These are phyloP conservation scores for Podila verticillata DNA, from an alignment of 192 early-diverging fungal genomes.

Conservation along the genomic window DNA sequence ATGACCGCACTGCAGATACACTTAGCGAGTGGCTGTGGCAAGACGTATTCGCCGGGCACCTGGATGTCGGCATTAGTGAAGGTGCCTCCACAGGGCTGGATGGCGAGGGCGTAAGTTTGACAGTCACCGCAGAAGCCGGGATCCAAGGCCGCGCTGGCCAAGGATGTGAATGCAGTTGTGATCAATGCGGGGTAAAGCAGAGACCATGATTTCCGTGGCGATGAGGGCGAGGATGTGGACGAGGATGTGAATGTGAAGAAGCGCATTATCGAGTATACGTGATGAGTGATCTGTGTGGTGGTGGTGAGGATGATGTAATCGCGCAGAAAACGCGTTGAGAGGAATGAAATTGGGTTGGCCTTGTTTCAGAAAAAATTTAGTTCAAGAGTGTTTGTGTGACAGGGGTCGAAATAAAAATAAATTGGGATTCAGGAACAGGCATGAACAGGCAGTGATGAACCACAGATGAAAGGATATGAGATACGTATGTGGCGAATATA, in stretches of 20 bases:
- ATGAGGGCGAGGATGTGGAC: too few species aligned
- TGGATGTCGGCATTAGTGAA: conserved; percentile 16
- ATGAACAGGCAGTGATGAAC: too few species aligned
- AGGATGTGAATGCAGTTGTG: neutral
- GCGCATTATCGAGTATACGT: neutral
- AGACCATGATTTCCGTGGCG: conserved; percentile 1
- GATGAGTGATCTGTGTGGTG: too few species aligned
- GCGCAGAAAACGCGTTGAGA: neutral
- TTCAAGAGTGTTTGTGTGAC: neutral
- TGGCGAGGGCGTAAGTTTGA: conserved; percentile 26
- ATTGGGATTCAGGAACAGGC: neutral
- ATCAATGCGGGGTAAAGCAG: conserved; percentile 11
- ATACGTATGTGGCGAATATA: too few species aligned
- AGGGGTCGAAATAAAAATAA: conserved; percentile 3
- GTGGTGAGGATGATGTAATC: neutral
- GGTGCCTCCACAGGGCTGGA: conserved; percentile 23
- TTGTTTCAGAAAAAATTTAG: conserved; percentile 1
- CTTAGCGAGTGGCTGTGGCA: conserved; percentile 14
- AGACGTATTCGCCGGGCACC: conserved; percentile 22
- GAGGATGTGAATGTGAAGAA: neutral
- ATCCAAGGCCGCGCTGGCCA: conserved; percentile 9
- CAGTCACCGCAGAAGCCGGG: conserved; percentile 45
- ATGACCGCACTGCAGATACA: conserved; percentile 30
- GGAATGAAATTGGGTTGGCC: neutral
- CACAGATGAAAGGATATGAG: too few species aligned